Evolutionary conservation across 352 stramenopile genomes (phyloP).

Genomic region (Peronospora destructor): DNA sequence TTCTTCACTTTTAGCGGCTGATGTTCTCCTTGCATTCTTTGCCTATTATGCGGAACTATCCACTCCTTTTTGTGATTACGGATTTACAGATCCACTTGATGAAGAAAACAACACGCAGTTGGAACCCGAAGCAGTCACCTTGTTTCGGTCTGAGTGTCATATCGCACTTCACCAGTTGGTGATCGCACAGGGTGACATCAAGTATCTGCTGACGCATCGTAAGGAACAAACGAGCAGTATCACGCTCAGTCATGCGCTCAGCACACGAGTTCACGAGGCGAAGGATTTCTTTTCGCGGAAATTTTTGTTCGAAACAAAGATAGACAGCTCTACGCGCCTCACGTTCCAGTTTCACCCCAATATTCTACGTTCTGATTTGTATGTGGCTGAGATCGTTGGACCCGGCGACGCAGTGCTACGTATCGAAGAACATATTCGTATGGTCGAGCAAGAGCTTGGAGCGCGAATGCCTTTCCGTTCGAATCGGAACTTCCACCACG

Average conservation of each 20-base stretch:
- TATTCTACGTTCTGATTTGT: conserved; percentile 53
- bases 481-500: conserved; percentile 47
- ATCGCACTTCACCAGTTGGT: conserved; percentile 58
- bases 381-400: conserved; percentile 61
- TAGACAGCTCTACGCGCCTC: conserved; percentile 28
- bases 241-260: conserved; percentile 68
- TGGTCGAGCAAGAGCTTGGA: conserved; percentile 60
- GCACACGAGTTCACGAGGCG: conserved; percentile 43
- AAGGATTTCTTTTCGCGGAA: conserved; percentile 66
- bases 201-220: conserved; percentile 42
- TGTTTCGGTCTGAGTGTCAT: conserved; percentile 59
- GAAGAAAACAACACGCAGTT: conserved; percentile 59
- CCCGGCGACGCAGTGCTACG: conserved; percentile 52
- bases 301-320: conserved; percentile 46
- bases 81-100: conserved; percentile 56
- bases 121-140: conserved; percentile 29
- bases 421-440: conserved; percentile 57
- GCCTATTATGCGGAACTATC: conserved; percentile 45
- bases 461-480: conserved; percentile 36
- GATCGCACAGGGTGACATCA: conserved; percentile 54
- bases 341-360: conserved; percentile 53
- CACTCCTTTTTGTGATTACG: conserved; percentile 40
- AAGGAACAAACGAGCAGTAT: conserved; percentile 51
- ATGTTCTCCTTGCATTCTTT: conserved; percentile 57
- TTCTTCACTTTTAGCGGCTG: conserved; percentile 35